Evolutionary conservation across 176 grass and related monocot genomes (phyloP).

Genomic region (Lolium multiflorum): DNA sequence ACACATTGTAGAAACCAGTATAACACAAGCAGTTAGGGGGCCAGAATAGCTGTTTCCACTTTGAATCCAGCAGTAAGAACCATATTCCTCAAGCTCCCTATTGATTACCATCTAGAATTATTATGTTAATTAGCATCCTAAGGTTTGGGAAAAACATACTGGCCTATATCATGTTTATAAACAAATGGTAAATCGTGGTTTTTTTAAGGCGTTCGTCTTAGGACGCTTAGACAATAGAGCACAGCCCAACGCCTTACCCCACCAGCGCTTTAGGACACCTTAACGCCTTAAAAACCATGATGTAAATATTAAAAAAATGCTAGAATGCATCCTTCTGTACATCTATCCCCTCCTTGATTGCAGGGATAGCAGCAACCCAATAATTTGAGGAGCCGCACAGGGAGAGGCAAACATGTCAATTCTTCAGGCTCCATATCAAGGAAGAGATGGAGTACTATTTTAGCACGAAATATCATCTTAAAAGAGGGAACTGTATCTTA

Average conservation of each 20-base stretch:
- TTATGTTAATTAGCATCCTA: neutral
- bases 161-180: neutral
- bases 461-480: neutral
- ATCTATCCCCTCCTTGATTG: no score
- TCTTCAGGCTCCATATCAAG: no score
- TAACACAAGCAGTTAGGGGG: neutral
- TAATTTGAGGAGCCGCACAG: no score
- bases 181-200: no score
- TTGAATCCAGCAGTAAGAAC: neutral
- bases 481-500: neutral
- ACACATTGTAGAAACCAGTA: neutral
- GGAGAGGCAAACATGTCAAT: no score
- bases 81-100: neutral
- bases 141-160: neutral
- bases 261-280: no score
- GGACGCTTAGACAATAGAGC: no score
- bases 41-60: neutral
- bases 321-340: neutral
- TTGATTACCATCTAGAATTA: neutral
- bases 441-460: neutral
- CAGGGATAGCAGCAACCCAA: no score
- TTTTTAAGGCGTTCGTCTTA: no score
- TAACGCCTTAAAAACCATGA: no score
- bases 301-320: neutral
- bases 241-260: no score